Percentiles rank a stretch among this genome's conserved stretches.
phyloP scores from a whole-genome alignment of 768 basidiomycete species.

The Tulasnella calospora region DNA sequence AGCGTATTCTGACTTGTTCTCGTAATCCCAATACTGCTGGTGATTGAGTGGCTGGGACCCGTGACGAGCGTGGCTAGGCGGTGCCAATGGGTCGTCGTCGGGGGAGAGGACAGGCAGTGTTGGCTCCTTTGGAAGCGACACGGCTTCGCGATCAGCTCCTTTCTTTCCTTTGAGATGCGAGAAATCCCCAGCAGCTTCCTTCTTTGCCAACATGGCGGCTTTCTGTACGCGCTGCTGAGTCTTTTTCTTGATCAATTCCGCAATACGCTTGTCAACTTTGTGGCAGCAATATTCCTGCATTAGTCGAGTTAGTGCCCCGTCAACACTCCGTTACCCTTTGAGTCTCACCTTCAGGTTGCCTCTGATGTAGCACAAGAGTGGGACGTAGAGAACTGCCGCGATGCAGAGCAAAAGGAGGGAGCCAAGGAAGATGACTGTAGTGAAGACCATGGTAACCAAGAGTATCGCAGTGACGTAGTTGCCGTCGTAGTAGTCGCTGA shows the following conservation, averaged over 20 bases:
- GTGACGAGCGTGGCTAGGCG: constrained; percentile 40
- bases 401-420: constrained; percentile 74
- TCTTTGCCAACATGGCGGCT: constrained; percentile 76
- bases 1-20: constrained; percentile 26
- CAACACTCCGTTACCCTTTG: background rate
- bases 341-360: constrained; percentile 84
- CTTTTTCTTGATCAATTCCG: constrained; percentile 86
- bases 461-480: constrained; percentile 70
- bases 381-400: constrained; percentile 85
- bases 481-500: constrained; percentile 73
- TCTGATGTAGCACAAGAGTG: constrained; percentile 91
- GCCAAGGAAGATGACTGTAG: constrained; percentile 79
- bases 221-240: constrained; percentile 79
- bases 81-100: constrained; percentile 61
- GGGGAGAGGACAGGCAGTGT: constrained; percentile 90
- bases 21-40: constrained; percentile 24
- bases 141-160: constrained; percentile 48
- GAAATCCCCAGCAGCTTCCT: constrained; percentile 86
- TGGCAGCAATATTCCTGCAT: constrained; percentile 94
- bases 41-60: constrained; percentile 11
- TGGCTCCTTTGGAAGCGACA: constrained; percentile 46
- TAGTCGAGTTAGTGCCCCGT: background rate
- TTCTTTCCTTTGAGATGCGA: constrained; percentile 92
- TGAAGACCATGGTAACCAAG: constrained; percentile 85
- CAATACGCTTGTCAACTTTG: constrained; percentile 98